Evolutionary conservation across 2,329 filamentous ascomycete genomes (phyloP).

Genomic region (Fusarium tricinctum): DNA sequence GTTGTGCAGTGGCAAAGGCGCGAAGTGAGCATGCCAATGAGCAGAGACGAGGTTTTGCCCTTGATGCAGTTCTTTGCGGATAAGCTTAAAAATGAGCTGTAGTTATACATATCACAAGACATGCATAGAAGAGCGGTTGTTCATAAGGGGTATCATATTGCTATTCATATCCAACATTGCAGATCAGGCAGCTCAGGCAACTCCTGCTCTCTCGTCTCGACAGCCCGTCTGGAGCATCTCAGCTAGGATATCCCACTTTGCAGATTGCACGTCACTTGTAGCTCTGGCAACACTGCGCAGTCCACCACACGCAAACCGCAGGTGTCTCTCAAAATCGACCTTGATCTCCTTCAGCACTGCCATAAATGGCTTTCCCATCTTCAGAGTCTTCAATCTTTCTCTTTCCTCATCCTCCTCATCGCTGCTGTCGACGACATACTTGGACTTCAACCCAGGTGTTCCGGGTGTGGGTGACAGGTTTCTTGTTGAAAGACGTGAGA

Average conservation of each 20-base stretch:
- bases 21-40: conserved; percentile 86
- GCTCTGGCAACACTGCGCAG: conserved; percentile 81
- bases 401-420: conserved; percentile 51
- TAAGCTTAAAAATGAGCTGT: conserved; percentile 61
- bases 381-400: conserved; percentile 22
- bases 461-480: conserved; percentile 35
- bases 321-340: conserved; percentile 72
- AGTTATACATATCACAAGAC: background rate
- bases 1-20: conserved; percentile 77
- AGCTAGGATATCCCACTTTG: conserved; percentile 84
- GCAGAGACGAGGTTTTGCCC: conserved; percentile 87
- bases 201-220: conserved; percentile 41
- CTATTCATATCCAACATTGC: conserved; percentile 30
- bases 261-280: conserved; percentile 70
- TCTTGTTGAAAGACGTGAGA: conserved; percentile 49
- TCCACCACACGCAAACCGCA: conserved; percentile 79
- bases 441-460: conserved; percentile 43
- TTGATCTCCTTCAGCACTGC: conserved; percentile 70
- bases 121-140: background rate
- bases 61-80: conserved; percentile 88
- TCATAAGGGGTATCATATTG: conserved; percentile 47
- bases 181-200: conserved; percentile 21
- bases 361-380: conserved; percentile 60
- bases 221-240: conserved; percentile 77
- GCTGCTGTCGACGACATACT: conserved; percentile 46